Evolutionary conservation across 2,329 filamentous ascomycete genomes (phyloP).

Genomic region (Pseudogymnoascus sp.): DNA sequence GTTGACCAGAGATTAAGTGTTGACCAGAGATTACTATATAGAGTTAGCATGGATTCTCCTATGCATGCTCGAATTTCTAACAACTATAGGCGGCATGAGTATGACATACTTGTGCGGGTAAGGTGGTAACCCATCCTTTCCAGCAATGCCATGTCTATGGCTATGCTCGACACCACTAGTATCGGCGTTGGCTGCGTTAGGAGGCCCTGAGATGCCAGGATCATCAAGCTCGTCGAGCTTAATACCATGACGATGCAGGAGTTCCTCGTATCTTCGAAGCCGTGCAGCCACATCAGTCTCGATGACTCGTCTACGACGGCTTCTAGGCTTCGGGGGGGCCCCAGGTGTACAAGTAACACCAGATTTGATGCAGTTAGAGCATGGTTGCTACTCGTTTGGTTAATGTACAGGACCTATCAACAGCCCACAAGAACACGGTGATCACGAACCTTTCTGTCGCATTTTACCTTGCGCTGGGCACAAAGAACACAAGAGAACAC

Average conservation of each 20-base stretch:
- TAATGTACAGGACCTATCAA: background rate
- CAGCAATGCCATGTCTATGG: conserved; percentile 13
- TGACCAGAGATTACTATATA: conserved; percentile 23
- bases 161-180: conserved; percentile 8
- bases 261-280: conserved; percentile 20
- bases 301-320: conserved; percentile 21
- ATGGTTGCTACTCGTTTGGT: conserved; percentile 18
- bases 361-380: conserved; percentile 22
- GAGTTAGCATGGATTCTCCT: background rate
- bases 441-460: conserved; percentile 14
- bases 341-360: conserved; percentile 19
- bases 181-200: background rate
- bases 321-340: conserved; percentile 16
- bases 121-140: background rate
- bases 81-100: conserved; percentile 17
- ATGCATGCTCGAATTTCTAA: conserved; percentile 20
- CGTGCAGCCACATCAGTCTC: conserved; percentile 23
- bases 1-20: conserved; percentile 25
- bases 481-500: conserved; percentile 21
- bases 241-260: conserved; percentile 20
- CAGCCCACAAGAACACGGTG: background rate
- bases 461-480: conserved; percentile 24
- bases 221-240: conserved; percentile 21
- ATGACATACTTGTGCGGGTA: background rate
- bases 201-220: background rate